Conservation (phyloP, 2,329 filamentous ascomycete species). For the Bipolaris oryzae region DNA sequence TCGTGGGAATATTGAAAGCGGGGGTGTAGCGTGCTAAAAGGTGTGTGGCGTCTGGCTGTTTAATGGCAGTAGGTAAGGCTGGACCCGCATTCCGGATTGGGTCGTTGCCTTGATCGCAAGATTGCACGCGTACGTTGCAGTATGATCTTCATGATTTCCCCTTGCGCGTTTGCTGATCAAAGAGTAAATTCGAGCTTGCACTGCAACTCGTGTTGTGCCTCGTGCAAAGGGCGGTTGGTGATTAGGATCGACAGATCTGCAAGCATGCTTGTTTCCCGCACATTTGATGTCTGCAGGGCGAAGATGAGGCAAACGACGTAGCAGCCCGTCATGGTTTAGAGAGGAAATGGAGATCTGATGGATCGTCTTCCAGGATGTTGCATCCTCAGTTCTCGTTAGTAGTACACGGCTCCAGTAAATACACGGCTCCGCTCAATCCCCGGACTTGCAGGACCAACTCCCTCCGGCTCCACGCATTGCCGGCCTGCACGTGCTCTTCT, state of each 20-base stretch:
- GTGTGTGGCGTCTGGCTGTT: not conserved
- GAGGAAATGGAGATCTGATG: not conserved
- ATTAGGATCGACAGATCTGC: not conserved
- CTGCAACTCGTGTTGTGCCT: not conserved
- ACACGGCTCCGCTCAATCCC: slow-evolving; percentile 2
- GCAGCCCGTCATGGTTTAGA: not conserved
- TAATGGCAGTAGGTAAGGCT: not conserved
- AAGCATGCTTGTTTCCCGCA: not conserved
- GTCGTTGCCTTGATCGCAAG: not conserved
- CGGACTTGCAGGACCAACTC: not conserved
- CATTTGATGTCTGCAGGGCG: not conserved
- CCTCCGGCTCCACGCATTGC: not conserved
- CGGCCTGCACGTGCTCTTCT: not conserved
- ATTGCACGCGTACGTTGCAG: not conserved
- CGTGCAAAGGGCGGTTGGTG: not conserved
- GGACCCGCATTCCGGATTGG: not conserved
- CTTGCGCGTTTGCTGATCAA: not conserved
- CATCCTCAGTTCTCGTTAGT: not conserved
- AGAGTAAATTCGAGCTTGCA: not conserved
- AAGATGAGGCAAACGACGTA: not conserved
- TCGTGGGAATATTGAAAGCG: not conserved
- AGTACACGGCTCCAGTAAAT: too few relatives aligned
- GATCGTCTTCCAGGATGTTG: not conserved
- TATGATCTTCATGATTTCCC: not conserved
- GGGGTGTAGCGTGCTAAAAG: not conserved